phyloP scores from a whole-genome alignment of 2,329 filamentous ascomycete species.

The Drechslerella coelobrocha region DNA sequence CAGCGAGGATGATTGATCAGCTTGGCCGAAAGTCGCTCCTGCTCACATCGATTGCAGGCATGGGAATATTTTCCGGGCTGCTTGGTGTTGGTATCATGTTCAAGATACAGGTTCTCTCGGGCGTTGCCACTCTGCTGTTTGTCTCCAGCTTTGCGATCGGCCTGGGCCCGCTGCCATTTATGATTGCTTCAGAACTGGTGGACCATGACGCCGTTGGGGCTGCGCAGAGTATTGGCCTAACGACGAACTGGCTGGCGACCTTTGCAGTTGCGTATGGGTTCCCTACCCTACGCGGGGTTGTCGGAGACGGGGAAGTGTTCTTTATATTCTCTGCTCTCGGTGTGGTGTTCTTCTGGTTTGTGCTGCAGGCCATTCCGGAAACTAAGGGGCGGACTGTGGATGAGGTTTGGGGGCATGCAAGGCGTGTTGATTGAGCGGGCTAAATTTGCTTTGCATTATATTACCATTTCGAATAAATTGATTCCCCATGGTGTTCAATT shows the following conservation, averaged over 20 bases:
- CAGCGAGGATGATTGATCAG: slow-evolving; percentile 83
- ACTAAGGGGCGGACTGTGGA: slow-evolving; percentile 71
- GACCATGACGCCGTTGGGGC: slow-evolving; percentile 88
- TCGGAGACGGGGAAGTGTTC: slow-evolving; percentile 82
- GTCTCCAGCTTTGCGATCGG: slow-evolving; percentile 90
- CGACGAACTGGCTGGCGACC: slow-evolving; percentile 86
- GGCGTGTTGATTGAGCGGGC: slow-evolving; percentile 26
- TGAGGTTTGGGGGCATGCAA: slow-evolving; percentile 40
- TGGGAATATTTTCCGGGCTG: slow-evolving; percentile 77
- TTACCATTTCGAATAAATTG: not conserved
- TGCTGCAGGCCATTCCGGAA: slow-evolving; percentile 79
- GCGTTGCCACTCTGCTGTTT: slow-evolving; percentile 80
- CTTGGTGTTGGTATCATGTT: slow-evolving; percentile 82
- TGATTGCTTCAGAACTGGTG: slow-evolving; percentile 88
- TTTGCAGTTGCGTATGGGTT: slow-evolving; percentile 94
- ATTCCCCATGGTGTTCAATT: not conserved
- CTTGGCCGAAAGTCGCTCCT: slow-evolving; percentile 87
- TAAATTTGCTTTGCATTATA: not conserved
- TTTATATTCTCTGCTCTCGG: slow-evolving; percentile 87
- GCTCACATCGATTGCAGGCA: slow-evolving; percentile 80
- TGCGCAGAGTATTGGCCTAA: slow-evolving; percentile 85
- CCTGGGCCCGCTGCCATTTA: slow-evolving; percentile 91
- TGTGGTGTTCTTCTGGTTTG: slow-evolving; percentile 72
- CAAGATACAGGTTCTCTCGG: slow-evolving; percentile 75
- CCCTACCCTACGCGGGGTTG: slow-evolving; percentile 79